Evolutionary conservation across 768 basidiomycete species (phyloP), one percentile per base, ranked within the genome.

Genomic region (Bullera alba): DNA sequence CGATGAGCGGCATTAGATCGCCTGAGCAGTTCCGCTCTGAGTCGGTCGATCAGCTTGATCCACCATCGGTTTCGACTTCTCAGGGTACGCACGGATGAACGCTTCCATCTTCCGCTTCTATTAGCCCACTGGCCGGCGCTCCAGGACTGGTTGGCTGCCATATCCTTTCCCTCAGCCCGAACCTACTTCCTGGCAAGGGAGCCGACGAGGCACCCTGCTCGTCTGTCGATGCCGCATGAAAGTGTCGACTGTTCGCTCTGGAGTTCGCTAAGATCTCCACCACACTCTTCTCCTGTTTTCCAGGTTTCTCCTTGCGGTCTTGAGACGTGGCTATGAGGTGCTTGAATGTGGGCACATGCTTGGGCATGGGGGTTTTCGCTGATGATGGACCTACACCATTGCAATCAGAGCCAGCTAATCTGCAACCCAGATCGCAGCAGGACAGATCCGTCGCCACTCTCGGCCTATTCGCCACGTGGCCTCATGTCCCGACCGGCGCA

Each of bases 341-440:
- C 25, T 66, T 66, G 58, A 66, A 66, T 4, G 58, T 54, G 0
- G 61, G 64, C 6, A 61, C 49, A 55, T 66, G 64, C 43, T 63
- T 66, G 27, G 64, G 64, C 64, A 66, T 66, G 19, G 37, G 37
- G 37, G 32, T n/a, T n/a, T n/a, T n/a, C n/a, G n/a, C n/a, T n/a
- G n/a, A n/a, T n/a, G n/a, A n/a, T n/a, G n/a, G n/a, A n/a, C n/a
- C n/a, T n/a, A n/a, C n/a, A n/a, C n/a, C n/a, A n/a, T n/a, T n/a
- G n/a, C n/a, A n/a, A n/a, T n/a, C n/a, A n/a, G n/a, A n/a, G n/a
- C n/a, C n/a, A n/a, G n/a, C n/a, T n/a, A n/a, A n/a, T n/a, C n/a
- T n/a, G n/a, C n/a, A n/a, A n/a, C n/a, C n/a, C n/a, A n/a, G n/a
- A n/a, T n/a, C n/a, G n/a, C n/a, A n/a, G n/a, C n/a, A n/a, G n/a